Evolutionary conservation across 495 filamentous ascomycete species (phyloP).

Genomic region (Aspergillus sclerotioniger): DNA sequence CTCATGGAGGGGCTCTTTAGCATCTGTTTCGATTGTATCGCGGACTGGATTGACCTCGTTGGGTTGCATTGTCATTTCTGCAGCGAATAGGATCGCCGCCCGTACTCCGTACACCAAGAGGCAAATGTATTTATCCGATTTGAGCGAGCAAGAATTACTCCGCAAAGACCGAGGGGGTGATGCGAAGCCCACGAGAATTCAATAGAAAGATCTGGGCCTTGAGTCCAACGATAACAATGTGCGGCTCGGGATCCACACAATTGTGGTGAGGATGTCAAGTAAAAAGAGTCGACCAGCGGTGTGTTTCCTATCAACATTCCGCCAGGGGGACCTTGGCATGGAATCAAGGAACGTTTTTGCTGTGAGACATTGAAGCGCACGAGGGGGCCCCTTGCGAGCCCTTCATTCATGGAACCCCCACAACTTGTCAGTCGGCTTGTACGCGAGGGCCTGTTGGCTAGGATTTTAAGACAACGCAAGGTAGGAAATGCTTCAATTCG

Average conservation of each 20-base stretch:
- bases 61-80: not conserved
- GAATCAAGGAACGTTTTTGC: not conserved
- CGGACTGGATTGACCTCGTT: not conserved
- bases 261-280: not conserved
- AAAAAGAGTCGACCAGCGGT: not conserved
- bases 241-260: not conserved
- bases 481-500: not conserved
- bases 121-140: not conserved
- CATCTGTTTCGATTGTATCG: slow-evolving; percentile 5
- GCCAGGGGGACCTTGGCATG: not conserved
- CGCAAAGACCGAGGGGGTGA: not conserved
- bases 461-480: not conserved
- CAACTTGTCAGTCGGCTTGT: not conserved
- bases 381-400: not conserved
- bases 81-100: not conserved
- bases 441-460: not conserved
- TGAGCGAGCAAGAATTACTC: not conserved
- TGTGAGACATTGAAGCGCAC: not conserved
- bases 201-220: not conserved
- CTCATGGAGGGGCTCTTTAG: not conserved
- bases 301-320: not conserved
- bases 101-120: not conserved
- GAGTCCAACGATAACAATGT: too few species aligned
- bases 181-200: not conserved
- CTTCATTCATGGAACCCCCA: not conserved